phyloP scores from a whole-genome alignment of 306 rosid species.

The Quercus dentata region DNA sequence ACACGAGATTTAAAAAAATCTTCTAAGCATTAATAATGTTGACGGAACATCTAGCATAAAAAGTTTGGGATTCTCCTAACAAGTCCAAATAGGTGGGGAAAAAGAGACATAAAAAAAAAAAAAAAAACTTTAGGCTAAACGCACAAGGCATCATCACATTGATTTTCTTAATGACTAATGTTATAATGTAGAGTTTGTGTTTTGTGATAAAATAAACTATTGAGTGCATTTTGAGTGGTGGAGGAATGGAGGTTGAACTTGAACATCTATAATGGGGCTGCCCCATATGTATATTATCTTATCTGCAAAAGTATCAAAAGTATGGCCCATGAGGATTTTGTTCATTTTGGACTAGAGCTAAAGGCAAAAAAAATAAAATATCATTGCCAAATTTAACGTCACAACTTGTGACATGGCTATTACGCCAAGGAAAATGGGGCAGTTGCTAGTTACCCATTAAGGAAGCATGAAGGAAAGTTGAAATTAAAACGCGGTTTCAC shows the following conservation, averaged over 20 bases:
- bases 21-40: too few species aligned
- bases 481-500: neutral
- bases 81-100: too few species aligned
- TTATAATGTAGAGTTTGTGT: neutral
- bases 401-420: neutral
- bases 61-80: too few species aligned
- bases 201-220: neutral
- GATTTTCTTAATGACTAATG: too few species aligned
- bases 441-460: neutral
- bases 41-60: too few species aligned
- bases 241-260: neutral
- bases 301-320: constrained; percentile 2
- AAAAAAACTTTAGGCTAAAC: too few species aligned
- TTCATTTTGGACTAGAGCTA: neutral
- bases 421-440: too few species aligned
- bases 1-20: too few species aligned
- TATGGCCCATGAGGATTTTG: constrained; percentile 22
- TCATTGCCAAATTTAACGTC: constrained; percentile 5
- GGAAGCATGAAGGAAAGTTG: neutral
- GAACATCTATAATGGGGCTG: constrained; percentile 7
- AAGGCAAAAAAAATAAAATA: constrained; percentile 5
- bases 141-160: too few species aligned
- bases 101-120: too few species aligned
- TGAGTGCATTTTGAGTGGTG: neutral
- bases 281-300: neutral